These are phyloP conservation scores for Kazachstania kunashirensis DNA, from an alignment of 805 yeast species.

Conservation along the genomic window DNA sequence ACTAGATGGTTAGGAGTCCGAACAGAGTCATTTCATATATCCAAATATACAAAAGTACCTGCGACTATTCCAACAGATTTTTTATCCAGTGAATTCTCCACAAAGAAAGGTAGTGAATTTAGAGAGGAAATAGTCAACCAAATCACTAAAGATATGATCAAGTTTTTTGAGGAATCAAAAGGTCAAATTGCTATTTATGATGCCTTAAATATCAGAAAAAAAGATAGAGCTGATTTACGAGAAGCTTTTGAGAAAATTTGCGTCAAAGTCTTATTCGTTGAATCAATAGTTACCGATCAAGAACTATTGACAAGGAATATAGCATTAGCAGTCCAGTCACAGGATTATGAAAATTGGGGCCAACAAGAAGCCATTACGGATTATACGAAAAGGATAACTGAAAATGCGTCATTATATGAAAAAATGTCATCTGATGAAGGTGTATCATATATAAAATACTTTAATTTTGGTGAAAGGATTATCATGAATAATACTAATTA, in stretches of 20 bases:
- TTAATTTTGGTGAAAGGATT: slow-evolving; percentile 82
- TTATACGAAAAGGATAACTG: slow-evolving; percentile 61
- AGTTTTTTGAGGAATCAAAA: slow-evolving; percentile 60
- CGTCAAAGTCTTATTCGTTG: slow-evolving; percentile 79
- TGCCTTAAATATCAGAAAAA: slow-evolving; percentile 78
- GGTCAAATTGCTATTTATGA: slow-evolving; percentile 97
- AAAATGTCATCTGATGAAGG: slow-evolving; percentile 50
- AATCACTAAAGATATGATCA: slow-evolving; percentile 59
- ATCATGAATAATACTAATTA: slow-evolving; percentile 71
- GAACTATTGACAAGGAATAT: slow-evolving; percentile 64
- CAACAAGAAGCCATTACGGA: slow-evolving; percentile 65
- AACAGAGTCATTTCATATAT: slow-evolving; percentile 83
- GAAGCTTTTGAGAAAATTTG: slow-evolving; percentile 44
- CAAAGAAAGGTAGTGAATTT: slow-evolving; percentile 39
- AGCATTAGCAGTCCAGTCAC: slow-evolving; percentile 75
- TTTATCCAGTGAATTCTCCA: slow-evolving; percentile 47
- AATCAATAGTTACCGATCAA: slow-evolving; percentile 71
- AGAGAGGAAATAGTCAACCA: slow-evolving; percentile 51
- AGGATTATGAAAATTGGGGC: slow-evolving; percentile 76
- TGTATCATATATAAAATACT: slow-evolving; percentile 71
- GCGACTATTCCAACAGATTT: slow-evolving; percentile 55
- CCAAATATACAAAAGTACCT: slow-evolving; percentile 69
- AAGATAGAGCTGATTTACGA: slow-evolving; percentile 52
- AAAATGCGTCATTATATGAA: slow-evolving; percentile 61
- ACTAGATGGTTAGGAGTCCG: slow-evolving; percentile 94